A percentile compares a stretch with the other conserved stretches of the same genome.
phyloP scores from a whole-genome alignment of 2,329 filamentous ascomycete species.

The Cercospora citrullina region DNA sequence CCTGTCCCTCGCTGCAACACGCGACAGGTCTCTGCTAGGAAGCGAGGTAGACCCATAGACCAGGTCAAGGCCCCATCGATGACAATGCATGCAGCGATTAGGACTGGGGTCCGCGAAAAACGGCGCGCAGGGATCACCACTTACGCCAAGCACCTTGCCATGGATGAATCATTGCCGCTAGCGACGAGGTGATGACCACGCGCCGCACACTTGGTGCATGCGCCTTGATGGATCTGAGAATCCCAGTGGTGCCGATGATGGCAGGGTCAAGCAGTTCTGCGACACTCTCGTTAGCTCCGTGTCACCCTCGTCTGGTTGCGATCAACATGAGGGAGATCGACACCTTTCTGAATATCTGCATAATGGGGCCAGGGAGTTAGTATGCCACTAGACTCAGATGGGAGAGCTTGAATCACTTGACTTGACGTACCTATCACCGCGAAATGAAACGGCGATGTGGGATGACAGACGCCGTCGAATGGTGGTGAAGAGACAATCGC shows the following conservation, averaged over 20 bases:
- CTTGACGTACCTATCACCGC: conserved; percentile 40
- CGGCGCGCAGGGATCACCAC: background rate
- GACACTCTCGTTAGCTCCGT: background rate
- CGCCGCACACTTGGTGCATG: conserved; percentile 6
- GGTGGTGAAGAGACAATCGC: conserved; percentile 30
- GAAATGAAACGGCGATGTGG: conserved; percentile 47
- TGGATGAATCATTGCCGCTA: conserved; percentile 6
- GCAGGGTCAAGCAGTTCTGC: conserved; percentile 12
- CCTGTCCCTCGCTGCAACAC: background rate
- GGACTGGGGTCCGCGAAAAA: background rate
- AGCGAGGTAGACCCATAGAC: conserved; percentile 5
- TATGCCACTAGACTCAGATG: conserved; percentile 34
- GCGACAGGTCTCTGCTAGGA: background rate
- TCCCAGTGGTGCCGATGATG: conserved; percentile 1
- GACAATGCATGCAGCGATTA: background rate
- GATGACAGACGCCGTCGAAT: conserved; percentile 47
- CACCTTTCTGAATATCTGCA: conserved; percentile 1
- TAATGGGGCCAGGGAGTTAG: background rate
- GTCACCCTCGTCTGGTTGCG: background rate
- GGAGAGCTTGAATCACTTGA: background rate
- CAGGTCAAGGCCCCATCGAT: background rate
- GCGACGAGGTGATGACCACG: conserved; percentile 11
- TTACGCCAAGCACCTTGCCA: conserved; percentile 5
- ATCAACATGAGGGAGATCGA: background rate
- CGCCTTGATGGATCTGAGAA: conserved; percentile 6